A percentile compares a stretch with the other conserved stretches of the same genome.
These are phyloP conservation scores for Emmonsiellopsis sp. DNA, from an alignment of 2,329 filamentous ascomycete genomes.

Conservation along the genomic window DNA sequence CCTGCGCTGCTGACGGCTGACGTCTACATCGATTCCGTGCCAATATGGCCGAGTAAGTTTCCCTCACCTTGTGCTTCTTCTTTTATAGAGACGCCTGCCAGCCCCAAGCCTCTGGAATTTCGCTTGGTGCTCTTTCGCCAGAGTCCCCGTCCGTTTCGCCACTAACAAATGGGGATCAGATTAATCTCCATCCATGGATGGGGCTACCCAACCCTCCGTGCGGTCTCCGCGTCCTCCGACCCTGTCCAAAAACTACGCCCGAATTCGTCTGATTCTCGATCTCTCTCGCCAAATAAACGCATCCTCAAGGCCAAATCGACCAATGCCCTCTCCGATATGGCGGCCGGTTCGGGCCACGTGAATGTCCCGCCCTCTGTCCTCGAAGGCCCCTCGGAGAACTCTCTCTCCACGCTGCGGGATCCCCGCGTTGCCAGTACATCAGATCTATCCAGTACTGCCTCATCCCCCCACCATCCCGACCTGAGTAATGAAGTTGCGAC, in stretches of 20 bases:
- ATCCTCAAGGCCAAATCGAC: slow-evolving; percentile 38
- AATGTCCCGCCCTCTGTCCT: slow-evolving; percentile 19
- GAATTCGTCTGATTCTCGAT: slow-evolving; percentile 25
- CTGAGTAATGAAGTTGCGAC: slow-evolving; percentile 71
- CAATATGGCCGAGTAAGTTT: slow-evolving; percentile 11
- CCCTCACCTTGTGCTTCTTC: background rate
- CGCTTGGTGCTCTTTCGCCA: too few species aligned
- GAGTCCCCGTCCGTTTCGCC: background rate
- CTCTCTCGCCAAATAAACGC: slow-evolving; percentile 26
- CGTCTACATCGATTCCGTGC: background rate
- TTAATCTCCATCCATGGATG: slow-evolving; percentile 12
- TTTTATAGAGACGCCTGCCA: background rate
- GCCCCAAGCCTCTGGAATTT: too few species aligned
- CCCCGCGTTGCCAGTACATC: slow-evolving; percentile 29
- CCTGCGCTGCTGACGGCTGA: background rate
- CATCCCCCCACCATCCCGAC: slow-evolving; percentile 45
- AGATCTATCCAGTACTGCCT: slow-evolving; percentile 27
- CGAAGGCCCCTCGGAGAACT: slow-evolving; percentile 27
- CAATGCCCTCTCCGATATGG: slow-evolving; percentile 31
- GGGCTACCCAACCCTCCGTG: slow-evolving; percentile 4
- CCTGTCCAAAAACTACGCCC: slow-evolving; percentile 7
- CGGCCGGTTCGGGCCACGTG: slow-evolving; percentile 18
- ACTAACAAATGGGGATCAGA: slow-evolving; percentile 4
- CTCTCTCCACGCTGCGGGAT: slow-evolving; percentile 40
- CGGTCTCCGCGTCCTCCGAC: slow-evolving; percentile 5